Base-by-base conservation (phyloP, 495 filamentous ascomycete species). In the Apodospora peruviana region DNA sequence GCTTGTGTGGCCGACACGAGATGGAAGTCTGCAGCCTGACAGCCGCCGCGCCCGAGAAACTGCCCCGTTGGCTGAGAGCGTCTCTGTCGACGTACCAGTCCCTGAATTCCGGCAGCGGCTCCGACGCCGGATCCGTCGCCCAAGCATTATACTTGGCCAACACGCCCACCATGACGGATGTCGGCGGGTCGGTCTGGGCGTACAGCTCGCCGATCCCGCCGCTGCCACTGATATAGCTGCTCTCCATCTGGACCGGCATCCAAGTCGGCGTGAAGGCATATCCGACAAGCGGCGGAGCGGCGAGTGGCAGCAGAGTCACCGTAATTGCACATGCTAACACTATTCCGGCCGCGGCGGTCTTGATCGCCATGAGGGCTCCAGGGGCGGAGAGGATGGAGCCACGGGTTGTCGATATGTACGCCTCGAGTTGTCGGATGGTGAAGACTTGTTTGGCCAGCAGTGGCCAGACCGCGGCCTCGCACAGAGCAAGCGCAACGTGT, bases 1-100 rank as follows among this genome's bases (percentile, higher is more conserved):
- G 17, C 9, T 44, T 21, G 9, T 47, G 44, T 12, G 60, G 52
- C 19, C 16, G 16, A 45, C 62, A 66, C 4, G 51, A 50, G 34
- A 63, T 50, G 11, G 43, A 32, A 10, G 55, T 57, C 32, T 59
- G 25, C 4, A 66, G 43, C 17, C 43, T 52, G 32, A 63, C 47
- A n/a, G n/a, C n/a, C 2, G 60, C 62, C 7, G 35, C 42, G 27
- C 52, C 60, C 4, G 55, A 45, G 38, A 66, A 56, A 43, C 39
- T 42, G 2, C 62, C 62, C 12, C 58, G 43, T 0, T 52, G 38
- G 17, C 22, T 19, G 19, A 66, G 45, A 0, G 46, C 24, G 24
- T 43, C 34, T 12, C 62, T 47, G 50, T 66, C 53, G 43, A 66
- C 39, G 38, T 63, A 63, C 62, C 60, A 66, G 20, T 59, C 47